Evolutionary conservation across 148 eudicot species (phyloP).

Genomic region (Camellia japonica): DNA sequence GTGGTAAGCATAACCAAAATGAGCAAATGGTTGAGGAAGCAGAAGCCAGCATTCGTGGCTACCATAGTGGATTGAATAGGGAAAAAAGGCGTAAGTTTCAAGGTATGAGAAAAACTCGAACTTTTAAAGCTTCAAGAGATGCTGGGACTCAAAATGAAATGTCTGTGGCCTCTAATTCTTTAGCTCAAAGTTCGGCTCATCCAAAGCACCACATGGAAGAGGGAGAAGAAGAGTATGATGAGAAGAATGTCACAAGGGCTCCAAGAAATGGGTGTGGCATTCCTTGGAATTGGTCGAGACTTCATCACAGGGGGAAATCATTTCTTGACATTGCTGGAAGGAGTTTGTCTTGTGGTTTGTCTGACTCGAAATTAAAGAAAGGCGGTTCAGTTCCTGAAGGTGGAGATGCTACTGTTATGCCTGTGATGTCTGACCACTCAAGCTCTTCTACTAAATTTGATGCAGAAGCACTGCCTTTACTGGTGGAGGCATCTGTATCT

Average conservation of each 20-base stretch:
- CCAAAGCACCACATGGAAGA: conserved; percentile 34
- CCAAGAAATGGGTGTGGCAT: conserved; percentile 85
- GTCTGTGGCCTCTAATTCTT: conserved; percentile 87
- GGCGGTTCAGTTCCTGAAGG: conserved; percentile 41
- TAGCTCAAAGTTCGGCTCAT: conserved; percentile 48
- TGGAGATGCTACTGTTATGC: conserved; percentile 40
- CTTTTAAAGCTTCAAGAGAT: conserved; percentile 40
- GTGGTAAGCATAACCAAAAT: conserved; percentile 26
- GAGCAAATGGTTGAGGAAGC: conserved; percentile 36
- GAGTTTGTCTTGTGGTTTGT: conserved; percentile 86
- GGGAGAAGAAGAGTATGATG: conserved; percentile 39
- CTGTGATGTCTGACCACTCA: conserved; percentile 47
- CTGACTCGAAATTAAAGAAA: conserved; percentile 66
- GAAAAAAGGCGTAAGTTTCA: conserved; percentile 67
- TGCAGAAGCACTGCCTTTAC: conserved; percentile 68
- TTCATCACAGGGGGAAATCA: conserved; percentile 79
- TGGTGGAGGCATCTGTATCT: conserved; percentile 70
- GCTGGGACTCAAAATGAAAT: conserved; percentile 42
- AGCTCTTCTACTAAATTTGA: conserved; percentile 56
- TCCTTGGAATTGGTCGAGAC: conserved; percentile 92
- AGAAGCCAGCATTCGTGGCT: conserved; percentile 44
- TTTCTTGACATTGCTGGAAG: conserved; percentile 93
- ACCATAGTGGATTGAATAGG: conserved; percentile 48
- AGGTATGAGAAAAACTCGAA: conserved; percentile 55
- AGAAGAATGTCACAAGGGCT: conserved; percentile 52